phyloP scores from a whole-genome alignment of 768 basidiomycete species.

The Tylopilus felleus region DNA sequence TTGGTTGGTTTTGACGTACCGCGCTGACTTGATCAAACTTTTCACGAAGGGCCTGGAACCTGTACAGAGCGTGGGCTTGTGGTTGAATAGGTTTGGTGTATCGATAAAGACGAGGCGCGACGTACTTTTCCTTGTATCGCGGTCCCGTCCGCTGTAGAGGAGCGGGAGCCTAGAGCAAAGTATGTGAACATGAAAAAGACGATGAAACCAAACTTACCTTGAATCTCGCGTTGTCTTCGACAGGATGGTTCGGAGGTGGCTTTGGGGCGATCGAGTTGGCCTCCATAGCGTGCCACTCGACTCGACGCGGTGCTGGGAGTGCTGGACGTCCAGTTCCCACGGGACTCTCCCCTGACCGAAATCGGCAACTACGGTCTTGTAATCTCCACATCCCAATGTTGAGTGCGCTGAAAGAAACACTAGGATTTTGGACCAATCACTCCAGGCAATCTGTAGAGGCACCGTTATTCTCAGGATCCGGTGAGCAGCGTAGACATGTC shows the following conservation, averaged over 20 bases:
- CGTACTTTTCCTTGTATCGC: slow-evolving; percentile 35
- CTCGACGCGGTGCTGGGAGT: no score
- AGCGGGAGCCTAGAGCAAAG: slow-evolving; percentile 8
- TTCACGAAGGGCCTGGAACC: slow-evolving; percentile 32
- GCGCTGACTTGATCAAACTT: slow-evolving; percentile 32
- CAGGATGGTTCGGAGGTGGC: slow-evolving; percentile 1
- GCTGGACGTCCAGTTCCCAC: not conserved
- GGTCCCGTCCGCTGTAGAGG: slow-evolving; percentile 16
- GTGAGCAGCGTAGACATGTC: slow-evolving; percentile 5
- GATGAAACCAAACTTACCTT: slow-evolving; percentile 20
- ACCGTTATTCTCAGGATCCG: slow-evolving; percentile 23
- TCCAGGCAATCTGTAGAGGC: not conserved
- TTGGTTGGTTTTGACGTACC: slow-evolving; percentile 16
- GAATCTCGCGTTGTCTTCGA: slow-evolving; percentile 22
- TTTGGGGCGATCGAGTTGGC: slow-evolving; percentile 10
- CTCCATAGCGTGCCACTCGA: slow-evolving; percentile 13
- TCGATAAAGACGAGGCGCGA: not conserved
- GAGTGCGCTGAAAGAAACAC: slow-evolving; percentile 5
- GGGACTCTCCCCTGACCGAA: not conserved
- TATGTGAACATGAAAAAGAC: not conserved
- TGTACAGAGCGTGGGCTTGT: not conserved
- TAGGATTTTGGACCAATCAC: not conserved
- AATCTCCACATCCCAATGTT: slow-evolving; percentile 16
- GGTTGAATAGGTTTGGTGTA: not conserved
- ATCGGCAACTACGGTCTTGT: not conserved